phyloP scores from a whole-genome alignment of 108 stramenopile genomes.

The Cyclotella sp. region DNA sequence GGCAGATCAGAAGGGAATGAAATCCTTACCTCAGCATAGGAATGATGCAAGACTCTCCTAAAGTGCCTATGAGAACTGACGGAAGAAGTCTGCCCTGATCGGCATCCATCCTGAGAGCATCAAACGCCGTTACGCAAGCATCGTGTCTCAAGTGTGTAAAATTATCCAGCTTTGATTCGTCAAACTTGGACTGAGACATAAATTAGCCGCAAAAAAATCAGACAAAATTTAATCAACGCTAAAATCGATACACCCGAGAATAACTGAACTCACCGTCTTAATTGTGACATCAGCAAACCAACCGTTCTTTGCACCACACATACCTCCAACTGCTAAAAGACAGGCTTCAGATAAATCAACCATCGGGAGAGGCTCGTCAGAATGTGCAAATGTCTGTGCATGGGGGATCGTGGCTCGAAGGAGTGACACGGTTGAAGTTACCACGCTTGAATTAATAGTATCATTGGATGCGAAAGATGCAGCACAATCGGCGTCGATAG shows the following conservation, averaged over 20 bases:
- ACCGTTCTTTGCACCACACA: conserved; percentile 64
- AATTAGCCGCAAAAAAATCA: conserved; percentile 15
- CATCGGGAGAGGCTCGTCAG: conserved; percentile 50
- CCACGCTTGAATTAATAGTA: conserved; percentile 15
- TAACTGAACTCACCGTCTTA: neutral
- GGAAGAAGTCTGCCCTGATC: conserved; percentile 63
- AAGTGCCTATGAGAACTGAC: conserved; percentile 75
- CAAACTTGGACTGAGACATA: conserved; percentile 27
- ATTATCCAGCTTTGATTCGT: conserved; percentile 38
- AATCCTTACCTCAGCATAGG: conserved; percentile 59
- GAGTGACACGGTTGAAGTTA: conserved; percentile 33
- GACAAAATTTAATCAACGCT: neutral
- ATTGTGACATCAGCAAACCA: conserved; percentile 9
- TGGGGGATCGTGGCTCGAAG: conserved; percentile 31
- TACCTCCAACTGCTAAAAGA: conserved; percentile 78
- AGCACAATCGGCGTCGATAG: conserved; percentile 70
- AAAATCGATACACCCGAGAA: neutral
- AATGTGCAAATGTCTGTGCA: conserved; percentile 28
- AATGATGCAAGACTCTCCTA: conserved; percentile 65
- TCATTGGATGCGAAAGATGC: conserved; percentile 20
- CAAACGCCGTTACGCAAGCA: conserved; percentile 70
- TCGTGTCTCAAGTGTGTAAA: conserved; percentile 59
- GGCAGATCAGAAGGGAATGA: neutral
- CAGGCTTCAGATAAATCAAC: conserved; percentile 72
- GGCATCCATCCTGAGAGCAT: conserved; percentile 51